Base-by-base conservation (phyloP, 345 rosid species). In the Odontarrhena argentea region DNA sequence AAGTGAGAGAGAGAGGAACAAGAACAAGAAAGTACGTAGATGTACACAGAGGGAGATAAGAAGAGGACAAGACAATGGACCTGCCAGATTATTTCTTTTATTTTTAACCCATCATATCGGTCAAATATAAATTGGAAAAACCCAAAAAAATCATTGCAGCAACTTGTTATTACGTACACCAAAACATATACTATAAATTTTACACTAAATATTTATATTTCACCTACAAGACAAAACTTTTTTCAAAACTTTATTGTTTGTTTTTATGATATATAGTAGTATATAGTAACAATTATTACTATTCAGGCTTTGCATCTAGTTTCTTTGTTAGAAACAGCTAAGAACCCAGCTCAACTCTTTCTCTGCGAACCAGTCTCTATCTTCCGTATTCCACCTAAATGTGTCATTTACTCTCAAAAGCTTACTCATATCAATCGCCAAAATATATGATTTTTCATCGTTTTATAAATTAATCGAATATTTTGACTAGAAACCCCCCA, bases 51-150 rank as follows among this genome's bases (percentile, higher is more conserved):
- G 65, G 37, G 11, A 73, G 58, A 73, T 73, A 52, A 52, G 73
- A 66, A 73, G 77, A 73, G 56, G 77, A 74, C 77, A 74, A 74
- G 73, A 67, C 73, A 66, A 60, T 66, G 60, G 56, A 5, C 68
- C 77, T 73, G 77, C 77, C 77, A 57, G 54, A 9, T 53, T 35
- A 18, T 18, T 18, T 18, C 8, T 42, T 8, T 48, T 65, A n/a
- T 57, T 42, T 9, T 49, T 65, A 42, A 65, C 71, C 50, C 71
- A 18, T 18, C 22, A 18, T 18, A 66, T 65, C 53, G 71, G 71
- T 57, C 65, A 56, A 32, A 18, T 18, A 18, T 18, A 18, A 18
- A 18, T 18, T 18, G 22, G 22, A 18, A 18, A 18, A 18, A 18
- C 22, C 0, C 0, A 18, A 18, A 18, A 18, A 18, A 18, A 28